Base-by-base conservation (phyloP, 2,329 filamentous ascomycete genomes). In the Conoideocrella luteorostrata region DNA sequence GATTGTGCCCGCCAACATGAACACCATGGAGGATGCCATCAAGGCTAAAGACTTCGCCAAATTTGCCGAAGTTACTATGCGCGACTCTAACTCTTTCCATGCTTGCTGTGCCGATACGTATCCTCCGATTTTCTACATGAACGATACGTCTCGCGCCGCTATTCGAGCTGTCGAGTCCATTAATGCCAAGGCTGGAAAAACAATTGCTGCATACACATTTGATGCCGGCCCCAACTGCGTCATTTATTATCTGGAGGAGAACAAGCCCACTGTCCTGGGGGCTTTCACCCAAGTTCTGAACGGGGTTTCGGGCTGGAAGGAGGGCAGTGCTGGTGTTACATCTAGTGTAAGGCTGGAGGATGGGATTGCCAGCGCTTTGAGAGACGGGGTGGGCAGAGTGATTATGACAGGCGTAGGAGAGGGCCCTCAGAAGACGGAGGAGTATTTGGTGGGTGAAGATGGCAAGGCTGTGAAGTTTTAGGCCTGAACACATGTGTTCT, bases 91-190 rank as follows among this genome's bases (percentile, higher is more conserved):
- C 71, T 88, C 82, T 47, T 98, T 98, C 80, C 93, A 98, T 66
- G 88, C 93, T 29, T 88, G 84, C 45, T 97, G 93, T 64, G 73
- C 94, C 55, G 93, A 98, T 63, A 97, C 93, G 2, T 89, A 88
- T 68, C 93, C 94, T 35, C 93, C 94, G 15, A 98, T 98, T 61
- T 96, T 95, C 68, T 98, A 98, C 74, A 83, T 98, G 75, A 98
- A 96, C 68, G 93, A 98, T 62, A 83, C 91, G 13, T 91, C 85
- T 17, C 75, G 86, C 29, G 88, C 91, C 1, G 89, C 91, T 5
- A 88, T 98, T 47, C 78, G 88, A 41, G 82, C 88, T 13, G 90
- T 96, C 23, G 89, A 98, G 70, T 77, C 82, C 54, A 87, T 97
- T 69, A 98, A 98, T 61, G 74, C 75, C 43, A 75, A 77, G 20